Evolutionary conservation across 2,329 filamentous ascomycete genomes (phyloP).

Genomic region (Cladosporium sp.): DNA sequence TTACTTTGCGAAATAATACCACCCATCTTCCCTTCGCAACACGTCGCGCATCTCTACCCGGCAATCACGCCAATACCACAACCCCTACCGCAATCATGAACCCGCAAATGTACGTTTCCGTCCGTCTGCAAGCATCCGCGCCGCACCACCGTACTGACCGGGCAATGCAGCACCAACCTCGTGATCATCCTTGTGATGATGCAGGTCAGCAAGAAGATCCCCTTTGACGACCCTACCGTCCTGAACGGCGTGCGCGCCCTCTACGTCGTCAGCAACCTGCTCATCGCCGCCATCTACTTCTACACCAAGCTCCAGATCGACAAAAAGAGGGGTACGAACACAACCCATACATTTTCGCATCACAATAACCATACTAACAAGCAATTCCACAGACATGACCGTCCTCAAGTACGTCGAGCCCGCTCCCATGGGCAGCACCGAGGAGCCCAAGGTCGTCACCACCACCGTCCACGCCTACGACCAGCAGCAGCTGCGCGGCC

Average conservation of each 20-base stretch:
- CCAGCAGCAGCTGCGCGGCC: slow-evolving; percentile 72
- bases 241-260: slow-evolving; percentile 60
- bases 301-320: slow-evolving; percentile 84
- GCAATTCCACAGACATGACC: slow-evolving; percentile 68
- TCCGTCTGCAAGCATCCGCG: neutral
- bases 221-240: slow-evolving; percentile 81
- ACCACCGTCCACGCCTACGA: slow-evolving; percentile 98
- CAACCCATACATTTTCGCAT: neutral
- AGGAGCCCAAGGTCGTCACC: slow-evolving; percentile 93
- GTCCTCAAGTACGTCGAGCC: slow-evolving; percentile 99
- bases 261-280: slow-evolving; percentile 68
- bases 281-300: slow-evolving; percentile 80
- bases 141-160: slow-evolving; percentile 11
- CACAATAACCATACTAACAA: neutral
- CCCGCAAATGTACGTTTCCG: slow-evolving; percentile 27
- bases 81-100: slow-evolving; percentile 24
- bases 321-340: slow-evolving; percentile 83
- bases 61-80: slow-evolving; percentile 4
- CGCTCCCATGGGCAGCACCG: slow-evolving; percentile 83
- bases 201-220: slow-evolving; percentile 94
- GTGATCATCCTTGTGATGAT: slow-evolving; percentile 96
- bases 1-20: neutral
- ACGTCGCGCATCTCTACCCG: neutral
- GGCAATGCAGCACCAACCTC: slow-evolving; percentile 69
- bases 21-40: neutral